Conservation (phyloP, 257 asterid genomes). For the Lycium barbarum region DNA sequence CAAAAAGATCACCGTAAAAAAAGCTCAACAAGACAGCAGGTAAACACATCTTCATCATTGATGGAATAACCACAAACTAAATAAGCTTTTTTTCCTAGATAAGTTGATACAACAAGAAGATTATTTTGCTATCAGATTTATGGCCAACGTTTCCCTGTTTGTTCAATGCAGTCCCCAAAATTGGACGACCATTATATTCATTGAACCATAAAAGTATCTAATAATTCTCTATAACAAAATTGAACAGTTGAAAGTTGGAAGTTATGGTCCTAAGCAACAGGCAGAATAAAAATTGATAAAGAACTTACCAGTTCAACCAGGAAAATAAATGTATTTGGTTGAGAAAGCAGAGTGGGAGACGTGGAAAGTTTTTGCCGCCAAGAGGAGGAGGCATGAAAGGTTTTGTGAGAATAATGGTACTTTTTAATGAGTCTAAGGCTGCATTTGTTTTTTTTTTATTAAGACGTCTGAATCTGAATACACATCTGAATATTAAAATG, state of each 20-base stretch:
- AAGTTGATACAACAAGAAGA: background rate
- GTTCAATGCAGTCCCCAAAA: conserved; percentile 19
- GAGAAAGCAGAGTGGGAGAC: too few relatives aligned
- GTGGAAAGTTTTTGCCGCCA: too few relatives aligned
- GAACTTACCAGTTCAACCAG: too few relatives aligned
- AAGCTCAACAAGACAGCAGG: background rate
- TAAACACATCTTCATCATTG: background rate
- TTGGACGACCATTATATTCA: conserved; percentile 28
- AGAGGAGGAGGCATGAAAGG: too few relatives aligned
- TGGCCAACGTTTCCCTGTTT: background rate
- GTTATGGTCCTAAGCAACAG: conserved; percentile 46
- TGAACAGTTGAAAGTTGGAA: conserved; percentile 39
- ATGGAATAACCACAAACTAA: background rate
- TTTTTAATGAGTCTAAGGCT: too few relatives aligned
- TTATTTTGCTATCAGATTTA: conserved; percentile 17
- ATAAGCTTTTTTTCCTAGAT: background rate
- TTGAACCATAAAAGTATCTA: conserved; percentile 32
- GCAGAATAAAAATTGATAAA: conserved; percentile 38
- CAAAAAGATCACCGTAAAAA: background rate
- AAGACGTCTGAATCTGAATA: too few relatives aligned
- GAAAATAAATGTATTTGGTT: too few relatives aligned
- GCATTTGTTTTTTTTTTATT: too few relatives aligned
- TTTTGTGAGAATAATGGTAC: too few relatives aligned
- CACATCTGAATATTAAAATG: too few relatives aligned
- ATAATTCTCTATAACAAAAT: conserved; percentile 31